These are phyloP conservation scores for Benincasa hispida DNA, from an alignment of 306 rosid species.

Conservation along the genomic window DNA sequence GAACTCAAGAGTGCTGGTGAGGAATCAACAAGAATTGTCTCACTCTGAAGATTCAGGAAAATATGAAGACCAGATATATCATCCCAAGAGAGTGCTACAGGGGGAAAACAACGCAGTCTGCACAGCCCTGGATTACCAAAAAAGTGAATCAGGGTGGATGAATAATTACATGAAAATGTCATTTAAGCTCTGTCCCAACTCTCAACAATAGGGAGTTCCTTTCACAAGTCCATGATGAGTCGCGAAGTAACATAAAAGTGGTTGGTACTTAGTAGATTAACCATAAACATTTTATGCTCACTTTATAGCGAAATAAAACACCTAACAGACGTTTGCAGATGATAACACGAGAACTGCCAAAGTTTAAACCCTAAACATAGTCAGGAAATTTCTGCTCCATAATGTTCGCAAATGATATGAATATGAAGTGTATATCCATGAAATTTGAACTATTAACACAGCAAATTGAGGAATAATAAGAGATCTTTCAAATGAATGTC, in stretches of 20 bases:
- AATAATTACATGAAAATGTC: not conserved
- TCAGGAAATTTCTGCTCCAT: not conserved
- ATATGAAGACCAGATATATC: conserved; percentile 75
- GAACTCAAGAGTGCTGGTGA: conserved; percentile 79
- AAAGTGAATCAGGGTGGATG: conserved; percentile 18
- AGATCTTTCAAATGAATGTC: not conserved
- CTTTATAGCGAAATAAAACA: not conserved
- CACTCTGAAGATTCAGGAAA: conserved; percentile 61
- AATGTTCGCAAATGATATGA: not conserved
- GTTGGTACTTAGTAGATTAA: not conserved
- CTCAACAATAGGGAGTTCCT: not conserved
- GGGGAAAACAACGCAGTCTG: conserved; percentile 92
- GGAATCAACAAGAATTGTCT: conserved; percentile 77
- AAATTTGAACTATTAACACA: not conserved
- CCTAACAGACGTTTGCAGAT: not conserved
- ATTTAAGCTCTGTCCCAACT: not conserved
- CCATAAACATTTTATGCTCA: not conserved
- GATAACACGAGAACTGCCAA: not conserved
- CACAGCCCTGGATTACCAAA: conserved; percentile 61
- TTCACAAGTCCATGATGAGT: not conserved
- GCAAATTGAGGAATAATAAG: not conserved
- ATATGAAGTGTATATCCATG: not conserved
- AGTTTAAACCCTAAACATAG: not conserved
- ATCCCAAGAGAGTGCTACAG: conserved; percentile 94
- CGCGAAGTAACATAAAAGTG: not conserved